Evolutionary conservation across 2,329 filamentous ascomycete species (phyloP), one percentile per base, ranked within the genome.

Genomic region (Phialocephala subalpina): DNA sequence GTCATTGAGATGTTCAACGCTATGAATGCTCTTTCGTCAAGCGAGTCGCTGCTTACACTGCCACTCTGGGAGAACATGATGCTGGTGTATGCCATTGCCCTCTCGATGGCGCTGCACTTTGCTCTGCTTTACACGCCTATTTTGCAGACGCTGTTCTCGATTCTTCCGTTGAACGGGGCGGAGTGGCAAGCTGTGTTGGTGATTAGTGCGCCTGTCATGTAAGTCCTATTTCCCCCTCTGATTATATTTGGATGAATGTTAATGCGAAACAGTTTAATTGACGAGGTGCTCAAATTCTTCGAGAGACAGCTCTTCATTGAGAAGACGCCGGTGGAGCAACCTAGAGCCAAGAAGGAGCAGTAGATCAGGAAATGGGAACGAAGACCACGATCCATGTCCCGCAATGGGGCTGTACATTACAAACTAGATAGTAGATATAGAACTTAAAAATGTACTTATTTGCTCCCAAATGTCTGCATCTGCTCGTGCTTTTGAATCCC

Each of bases 1-100:
- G 94, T 97, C 67, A 98, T 99, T 76, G 96, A 99, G 82, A 99
- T 99, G 96, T 87, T 99, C 78, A 99, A 99, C 81, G 96, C 96
- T 73, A 95, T 98, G 91, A 99, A 99, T 77, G 96, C 95, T 0
- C 86, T 99, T 36, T 97, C 94, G 1, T 97, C 94, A 0, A 97
- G 93, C 79, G 96, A 99, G 81, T 97, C 93, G 18, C 88, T 99
- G 14, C 81, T 99, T 63, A 97, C 94, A 1, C 87, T 99, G 69
- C 95, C 94, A 11, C 84, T 99, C n/a, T 97, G 95, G 95, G 89
- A 95, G 77, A 99, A 99, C 82, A 96, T 97, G 91, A 96, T 97
- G 86, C 90, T 99, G 20, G 93, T 99, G 63, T 97, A 97, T 75
- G 97, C 96, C 69, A 97, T 99, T 76, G 84, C 87, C 12, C 83